Percentiles rank a stretch among this genome's conserved stretches.
Evolutionary conservation across 1,284 basidiomycete genomes (phyloP).

Genomic region (Xerocomus minutiporus): DNA sequence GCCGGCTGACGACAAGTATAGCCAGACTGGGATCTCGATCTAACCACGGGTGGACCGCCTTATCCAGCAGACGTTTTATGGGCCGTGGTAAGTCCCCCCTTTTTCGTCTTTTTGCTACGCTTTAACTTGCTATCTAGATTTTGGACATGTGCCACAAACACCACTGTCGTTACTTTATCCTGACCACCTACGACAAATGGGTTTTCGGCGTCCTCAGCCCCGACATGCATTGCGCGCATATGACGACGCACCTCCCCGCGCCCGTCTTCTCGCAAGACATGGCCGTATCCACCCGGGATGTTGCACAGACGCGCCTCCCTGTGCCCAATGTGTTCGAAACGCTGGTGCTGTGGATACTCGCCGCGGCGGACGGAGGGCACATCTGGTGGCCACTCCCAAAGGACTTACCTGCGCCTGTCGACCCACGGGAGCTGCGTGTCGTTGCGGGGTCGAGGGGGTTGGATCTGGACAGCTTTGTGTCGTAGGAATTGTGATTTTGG

Average conservation of each 20-base stretch:
- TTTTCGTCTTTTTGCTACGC: neutral
- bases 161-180: slow-evolving; percentile 13
- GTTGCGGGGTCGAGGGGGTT: neutral
- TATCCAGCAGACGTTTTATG: slow-evolving; percentile 8
- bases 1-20: neutral
- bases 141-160: slow-evolving; percentile 11
- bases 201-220: slow-evolving; percentile 12
- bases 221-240: slow-evolving; percentile 4
- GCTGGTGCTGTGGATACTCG: slow-evolving; percentile 11
- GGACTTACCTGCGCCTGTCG: neutral
- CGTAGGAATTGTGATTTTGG: neutral
- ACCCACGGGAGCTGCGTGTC: neutral
- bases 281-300: neutral
- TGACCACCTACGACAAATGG: slow-evolving; percentile 17
- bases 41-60: neutral
- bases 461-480: neutral
- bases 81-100: slow-evolving; percentile 8
- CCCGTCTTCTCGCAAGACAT: slow-evolving; percentile 8
- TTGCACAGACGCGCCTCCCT: neutral
- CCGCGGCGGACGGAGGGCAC: neutral
- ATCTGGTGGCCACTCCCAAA: neutral
- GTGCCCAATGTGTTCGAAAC: slow-evolving; percentile 11
- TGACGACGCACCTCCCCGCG: slow-evolving; percentile 8
- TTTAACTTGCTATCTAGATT: slow-evolving; percentile 1
- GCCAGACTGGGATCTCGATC: slow-evolving; percentile 7